A percentile compares a stretch with the other conserved stretches of the same genome.
phyloP scores from a whole-genome alignment of 179 eudicot species.

The Carnegiea gigantea region DNA sequence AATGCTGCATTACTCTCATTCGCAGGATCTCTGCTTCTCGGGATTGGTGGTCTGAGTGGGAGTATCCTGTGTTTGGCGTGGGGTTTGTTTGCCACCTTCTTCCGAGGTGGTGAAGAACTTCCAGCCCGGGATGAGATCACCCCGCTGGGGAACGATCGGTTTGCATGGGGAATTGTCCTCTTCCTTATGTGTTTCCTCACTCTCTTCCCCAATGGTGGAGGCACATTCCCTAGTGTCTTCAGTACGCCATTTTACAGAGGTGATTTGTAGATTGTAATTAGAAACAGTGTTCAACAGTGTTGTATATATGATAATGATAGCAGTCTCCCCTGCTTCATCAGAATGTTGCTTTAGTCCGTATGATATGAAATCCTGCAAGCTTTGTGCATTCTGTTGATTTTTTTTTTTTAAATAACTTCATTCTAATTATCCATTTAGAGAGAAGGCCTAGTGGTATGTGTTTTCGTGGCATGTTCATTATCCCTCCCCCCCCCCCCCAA shows the following conservation, averaged over 20 bases:
- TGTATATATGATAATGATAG: constrained; percentile 14
- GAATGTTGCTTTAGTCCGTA: not conserved
- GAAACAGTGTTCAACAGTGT: no score
- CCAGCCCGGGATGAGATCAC: constrained; percentile 94
- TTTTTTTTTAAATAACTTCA: not conserved
- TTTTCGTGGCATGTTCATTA: no score
- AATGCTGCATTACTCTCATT: constrained; percentile 68
- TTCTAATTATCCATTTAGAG: no score
- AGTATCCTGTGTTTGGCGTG: constrained; percentile 88
- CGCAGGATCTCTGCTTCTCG: constrained; percentile 67
- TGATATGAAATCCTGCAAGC: not conserved
- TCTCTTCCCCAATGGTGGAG: constrained; percentile 92
- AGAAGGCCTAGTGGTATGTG: no score
- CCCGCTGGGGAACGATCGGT: constrained; percentile 74
- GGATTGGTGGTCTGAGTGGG: constrained; percentile 88
- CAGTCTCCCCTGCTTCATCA: not conserved
- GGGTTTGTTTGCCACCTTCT: constrained; percentile 92
- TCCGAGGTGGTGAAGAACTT: constrained; percentile 92
- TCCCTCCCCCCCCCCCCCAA: no score
- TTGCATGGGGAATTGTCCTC: constrained; percentile 82
- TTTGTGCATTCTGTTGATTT: not conserved
- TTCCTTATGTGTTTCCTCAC: constrained; percentile 84
- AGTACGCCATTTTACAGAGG: constrained; percentile 71
- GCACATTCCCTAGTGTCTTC: constrained; percentile 73
- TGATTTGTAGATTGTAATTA: constrained; percentile 34